Evolutionary conservation across 257 asterid genomes (phyloP), one percentile per base, ranked within the genome.

Genomic region (Nicotiana noctiflora): DNA sequence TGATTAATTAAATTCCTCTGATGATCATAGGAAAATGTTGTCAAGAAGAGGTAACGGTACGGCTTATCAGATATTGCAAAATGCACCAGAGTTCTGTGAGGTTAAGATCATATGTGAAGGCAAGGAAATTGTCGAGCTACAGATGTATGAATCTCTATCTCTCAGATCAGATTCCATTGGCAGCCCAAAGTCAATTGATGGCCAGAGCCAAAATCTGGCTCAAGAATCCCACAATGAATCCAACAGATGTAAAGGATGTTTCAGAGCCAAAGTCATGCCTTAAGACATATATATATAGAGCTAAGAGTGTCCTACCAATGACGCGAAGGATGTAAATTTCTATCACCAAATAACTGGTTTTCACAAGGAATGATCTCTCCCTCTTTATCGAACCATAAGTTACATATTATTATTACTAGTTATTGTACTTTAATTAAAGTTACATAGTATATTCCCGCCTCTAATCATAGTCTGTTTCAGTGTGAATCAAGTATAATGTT

Each of bases 11-110:
- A 6, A 44, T 37, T 70, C 8, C 12, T 40, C n/a, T n/a, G n/a
- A n/a, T 44, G 34, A 40, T 40, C 10, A 72, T 14, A 89, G 94
- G 90, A 92, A 83, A 84, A 86, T 91, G 82, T 88, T 75, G 83
- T 87, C 90, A 1, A 85, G 49, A 81, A 90, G 59, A 77, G 88
- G 89, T 53, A 83, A 75, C 8, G 89, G 91, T 72, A 82, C 86
- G 46, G 14, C 12, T 0, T 55, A 70, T 6, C 57, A 40, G 77
- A 70, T 70, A 40, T 19, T 70, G 21, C 77, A 40, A 70, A 70
- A 70, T 44, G 77, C 77, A 19, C 77, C 77, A 40, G 77, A 40
- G 57, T 70, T 40, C 77, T 70, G 77, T 70, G 77, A 70, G 4
- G 77, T 70, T 2, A 70, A 70, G 77, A 40, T 70, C 77, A 40